phyloP scores from a whole-genome alignment of 257 asterid species.

The Solanum pinnatisectum region DNA sequence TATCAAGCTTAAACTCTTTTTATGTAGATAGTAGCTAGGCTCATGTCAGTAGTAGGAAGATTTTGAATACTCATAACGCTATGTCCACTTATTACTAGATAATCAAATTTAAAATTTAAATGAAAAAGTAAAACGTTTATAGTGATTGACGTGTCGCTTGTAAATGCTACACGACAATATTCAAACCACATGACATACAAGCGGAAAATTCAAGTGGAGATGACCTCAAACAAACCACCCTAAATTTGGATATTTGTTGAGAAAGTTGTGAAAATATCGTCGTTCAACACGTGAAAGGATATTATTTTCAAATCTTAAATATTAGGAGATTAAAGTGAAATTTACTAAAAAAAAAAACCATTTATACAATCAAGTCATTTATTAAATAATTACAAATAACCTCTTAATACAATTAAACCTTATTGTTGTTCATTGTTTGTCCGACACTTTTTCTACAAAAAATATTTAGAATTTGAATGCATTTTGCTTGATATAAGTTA shows the following conservation, averaged over 20 bases:
- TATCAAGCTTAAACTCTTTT: too few species aligned
- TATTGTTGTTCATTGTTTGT: too few species aligned
- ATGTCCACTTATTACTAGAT: background rate
- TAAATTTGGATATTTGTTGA: too few species aligned
- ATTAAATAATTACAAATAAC: too few species aligned
- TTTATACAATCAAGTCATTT: too few species aligned
- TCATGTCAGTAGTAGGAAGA: background rate
- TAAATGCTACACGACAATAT: background rate
- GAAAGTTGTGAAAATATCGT: background rate
- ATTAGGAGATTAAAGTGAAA: background rate
- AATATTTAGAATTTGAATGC: too few species aligned
- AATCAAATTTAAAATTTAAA: background rate
- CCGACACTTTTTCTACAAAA: too few species aligned
- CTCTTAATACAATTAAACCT: too few species aligned
- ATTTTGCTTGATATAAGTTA: too few species aligned
- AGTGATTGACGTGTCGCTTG: background rate
- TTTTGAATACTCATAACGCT: background rate
- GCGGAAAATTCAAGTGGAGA: background rate
- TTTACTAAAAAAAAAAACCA: background rate
- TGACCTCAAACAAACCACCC: too few species aligned
- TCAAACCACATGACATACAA: background rate
- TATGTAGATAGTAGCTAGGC: background rate
- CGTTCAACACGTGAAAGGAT: background rate
- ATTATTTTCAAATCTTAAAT: background rate
- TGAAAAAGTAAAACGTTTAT: background rate